A percentile compares a stretch with the other conserved stretches of the same genome.
Conservation (phyloP, 1,284 basidiomycete genomes). For the Coriolopsis trogii region DNA sequence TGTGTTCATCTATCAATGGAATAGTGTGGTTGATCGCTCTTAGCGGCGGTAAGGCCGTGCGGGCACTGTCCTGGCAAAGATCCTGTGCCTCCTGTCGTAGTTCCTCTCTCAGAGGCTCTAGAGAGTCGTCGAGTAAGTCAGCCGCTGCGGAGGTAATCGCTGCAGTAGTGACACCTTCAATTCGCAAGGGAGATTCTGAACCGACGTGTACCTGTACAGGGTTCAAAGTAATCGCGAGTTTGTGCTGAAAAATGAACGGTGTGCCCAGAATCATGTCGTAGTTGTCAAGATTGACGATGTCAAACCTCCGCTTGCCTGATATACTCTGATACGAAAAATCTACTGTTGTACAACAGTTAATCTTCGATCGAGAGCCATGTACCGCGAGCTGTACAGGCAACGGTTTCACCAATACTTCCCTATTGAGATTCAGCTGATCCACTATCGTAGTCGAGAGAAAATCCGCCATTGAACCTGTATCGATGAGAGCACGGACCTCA, state of each 20-base stretch:
- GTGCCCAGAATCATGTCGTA: constrained; percentile 36
- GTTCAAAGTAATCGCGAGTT: constrained; percentile 27
- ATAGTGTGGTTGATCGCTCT: constrained; percentile 42
- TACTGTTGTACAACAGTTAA: constrained; percentile 28
- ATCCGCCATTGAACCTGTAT: constrained; percentile 41
- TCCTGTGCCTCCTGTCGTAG: constrained; percentile 25
- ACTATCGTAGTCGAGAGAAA: constrained; percentile 42
- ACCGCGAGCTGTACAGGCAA: constrained; percentile 36
- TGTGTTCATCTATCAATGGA: constrained; percentile 38
- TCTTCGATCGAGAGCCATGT: constrained; percentile 35
- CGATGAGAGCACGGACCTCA: constrained; percentile 34
- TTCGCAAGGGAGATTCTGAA: constrained; percentile 5
- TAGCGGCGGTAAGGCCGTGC: constrained; percentile 33
- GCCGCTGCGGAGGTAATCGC: constrained; percentile 17
- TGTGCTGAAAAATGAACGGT: constrained; percentile 32
- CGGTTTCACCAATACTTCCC: constrained; percentile 27
- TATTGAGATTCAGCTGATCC: constrained; percentile 34
- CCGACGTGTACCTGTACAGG: constrained; percentile 24
- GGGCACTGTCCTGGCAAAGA: constrained; percentile 33
- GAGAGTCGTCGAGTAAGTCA: constrained; percentile 18
- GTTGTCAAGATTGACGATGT: constrained; percentile 32
- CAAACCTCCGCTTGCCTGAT: constrained; percentile 28
- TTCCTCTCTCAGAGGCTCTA: constrained; percentile 19
- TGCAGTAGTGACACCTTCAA: constrained; percentile 23
- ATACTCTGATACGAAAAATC: constrained; percentile 36